Evolutionary conservation across 164 flowering plant species (phyloP).

Genomic region (grape (Vitis vinifera)): DNA sequence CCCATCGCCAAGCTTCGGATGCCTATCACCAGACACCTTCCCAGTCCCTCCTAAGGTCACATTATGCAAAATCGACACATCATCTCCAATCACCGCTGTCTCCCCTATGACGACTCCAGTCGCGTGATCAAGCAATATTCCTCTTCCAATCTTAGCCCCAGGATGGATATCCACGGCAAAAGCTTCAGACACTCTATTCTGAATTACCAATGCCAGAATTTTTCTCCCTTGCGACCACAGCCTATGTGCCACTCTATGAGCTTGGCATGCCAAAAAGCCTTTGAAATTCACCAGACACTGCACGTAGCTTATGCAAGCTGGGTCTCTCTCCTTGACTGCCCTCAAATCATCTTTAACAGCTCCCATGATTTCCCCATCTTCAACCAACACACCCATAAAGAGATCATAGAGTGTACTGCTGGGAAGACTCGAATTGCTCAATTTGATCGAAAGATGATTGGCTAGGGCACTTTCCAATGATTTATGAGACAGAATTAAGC

Average conservation of each 20-base stretch:
- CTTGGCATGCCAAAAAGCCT: slow-evolving; percentile 70
- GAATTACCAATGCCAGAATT: slow-evolving; percentile 55
- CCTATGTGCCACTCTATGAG: slow-evolving; percentile 63
- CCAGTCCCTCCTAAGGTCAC: slow-evolving; percentile 87
- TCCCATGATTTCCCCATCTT: slow-evolving; percentile 35
- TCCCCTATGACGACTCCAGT: slow-evolving; percentile 81
- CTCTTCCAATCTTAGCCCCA: slow-evolving; percentile 72
- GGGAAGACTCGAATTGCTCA: slow-evolving; percentile 45
- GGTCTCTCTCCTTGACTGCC: slow-evolving; percentile 68
- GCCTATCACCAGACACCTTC: slow-evolving; percentile 63
- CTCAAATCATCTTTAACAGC: slow-evolving; percentile 49
- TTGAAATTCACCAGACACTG: slow-evolving; percentile 75
- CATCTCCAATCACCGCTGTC: slow-evolving; percentile 69
- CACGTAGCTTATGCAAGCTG: slow-evolving; percentile 64
- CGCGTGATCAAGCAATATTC: slow-evolving; percentile 76
- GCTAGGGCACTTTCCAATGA: slow-evolving; percentile 57
- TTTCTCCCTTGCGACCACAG: slow-evolving; percentile 62
- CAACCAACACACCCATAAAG: slow-evolving; percentile 39
- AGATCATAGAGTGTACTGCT: slow-evolving; percentile 44
- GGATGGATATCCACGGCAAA: slow-evolving; percentile 84
- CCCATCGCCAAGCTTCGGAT: slow-evolving; percentile 84
- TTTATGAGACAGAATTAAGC: slow-evolving; percentile 45
- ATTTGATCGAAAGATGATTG: slow-evolving; percentile 44
- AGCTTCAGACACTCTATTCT: slow-evolving; percentile 64
- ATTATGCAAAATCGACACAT: slow-evolving; percentile 73